A percentile compares a stretch with the other conserved stretches of the same genome.
Conservation (phyloP, 2,329 filamentous ascomycete species). For the Alternaria alternata region DNA sequence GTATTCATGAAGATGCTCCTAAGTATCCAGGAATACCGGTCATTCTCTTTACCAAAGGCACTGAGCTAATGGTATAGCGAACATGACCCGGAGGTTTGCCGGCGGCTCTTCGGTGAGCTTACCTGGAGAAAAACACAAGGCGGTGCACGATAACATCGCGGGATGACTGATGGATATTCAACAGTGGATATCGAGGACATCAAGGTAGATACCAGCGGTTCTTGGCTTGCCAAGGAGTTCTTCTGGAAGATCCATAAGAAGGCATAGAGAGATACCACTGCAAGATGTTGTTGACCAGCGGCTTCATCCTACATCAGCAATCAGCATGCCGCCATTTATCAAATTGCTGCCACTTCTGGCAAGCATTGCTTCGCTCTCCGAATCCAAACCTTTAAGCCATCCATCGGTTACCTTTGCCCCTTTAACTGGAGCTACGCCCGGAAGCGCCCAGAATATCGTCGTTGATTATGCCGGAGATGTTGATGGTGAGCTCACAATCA, state of each 20-base stretch:
- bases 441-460: constrained; percentile 25
- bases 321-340: background rate
- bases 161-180: background rate
- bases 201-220: background rate
- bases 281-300: background rate
- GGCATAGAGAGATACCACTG: background rate
- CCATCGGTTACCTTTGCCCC: background rate
- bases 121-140: background rate
- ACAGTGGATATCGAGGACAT: constrained; percentile 4
- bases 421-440: background rate
- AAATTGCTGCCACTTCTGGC: background rate
- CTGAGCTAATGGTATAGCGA: background rate
- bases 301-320: background rate
- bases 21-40: background rate
- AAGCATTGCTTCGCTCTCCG: background rate
- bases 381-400: background rate
- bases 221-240: background rate
- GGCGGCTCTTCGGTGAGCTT: background rate
- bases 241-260: background rate
- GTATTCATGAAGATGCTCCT: background rate
- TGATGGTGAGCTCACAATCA: constrained; percentile 31
- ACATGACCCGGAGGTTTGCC: background rate
- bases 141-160: background rate
- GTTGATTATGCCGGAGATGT: constrained; percentile 25
- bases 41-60: background rate